Evolutionary conservation across 192 early-diverging fungal genomes (phyloP).

Genomic region (Rhizophlyctis rosea): DNA sequence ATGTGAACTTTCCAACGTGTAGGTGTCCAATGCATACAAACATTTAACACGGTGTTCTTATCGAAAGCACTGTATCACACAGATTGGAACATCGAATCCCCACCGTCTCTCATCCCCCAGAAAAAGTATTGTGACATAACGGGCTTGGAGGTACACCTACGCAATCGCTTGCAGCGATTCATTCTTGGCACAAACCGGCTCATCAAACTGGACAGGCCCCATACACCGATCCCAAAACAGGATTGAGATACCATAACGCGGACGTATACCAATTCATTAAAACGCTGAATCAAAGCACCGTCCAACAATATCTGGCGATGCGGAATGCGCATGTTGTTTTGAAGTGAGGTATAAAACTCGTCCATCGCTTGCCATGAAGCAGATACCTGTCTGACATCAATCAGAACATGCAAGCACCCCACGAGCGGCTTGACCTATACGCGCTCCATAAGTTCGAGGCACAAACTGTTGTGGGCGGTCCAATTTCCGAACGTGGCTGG

Average conservation of each 20-base stretch:
- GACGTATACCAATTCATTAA: conserved; percentile 78
- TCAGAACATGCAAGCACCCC: no score
- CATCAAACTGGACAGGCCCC: conserved; percentile 46
- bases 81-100: conserved; percentile 81
- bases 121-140: conserved; percentile 94
- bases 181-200: background rate
- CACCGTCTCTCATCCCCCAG: conserved; percentile 76
- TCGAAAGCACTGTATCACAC: background rate
- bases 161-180: background rate
- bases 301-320: conserved; percentile 75
- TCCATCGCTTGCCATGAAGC: no score
- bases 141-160: conserved; percentile 63
- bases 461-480: no score
- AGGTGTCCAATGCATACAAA: conserved; percentile 31
- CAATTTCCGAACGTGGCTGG: no score
- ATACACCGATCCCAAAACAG: conserved; percentile 87
- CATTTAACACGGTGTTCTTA: background rate
- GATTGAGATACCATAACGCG: conserved; percentile 74
- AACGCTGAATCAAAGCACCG: conserved; percentile 66
- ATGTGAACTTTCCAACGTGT: conserved; percentile 67
- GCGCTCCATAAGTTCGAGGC: no score
- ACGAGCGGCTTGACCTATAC: no score
- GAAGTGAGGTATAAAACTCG: conserved; percentile 32
- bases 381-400: no score
- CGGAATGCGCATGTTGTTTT: conserved; percentile 78